Percentiles rank a stretch among this genome's conserved stretches.
These are phyloP conservation scores for Jaapia argillacea DNA, from an alignment of 768 basidiomycete genomes.

Conservation along the genomic window DNA sequence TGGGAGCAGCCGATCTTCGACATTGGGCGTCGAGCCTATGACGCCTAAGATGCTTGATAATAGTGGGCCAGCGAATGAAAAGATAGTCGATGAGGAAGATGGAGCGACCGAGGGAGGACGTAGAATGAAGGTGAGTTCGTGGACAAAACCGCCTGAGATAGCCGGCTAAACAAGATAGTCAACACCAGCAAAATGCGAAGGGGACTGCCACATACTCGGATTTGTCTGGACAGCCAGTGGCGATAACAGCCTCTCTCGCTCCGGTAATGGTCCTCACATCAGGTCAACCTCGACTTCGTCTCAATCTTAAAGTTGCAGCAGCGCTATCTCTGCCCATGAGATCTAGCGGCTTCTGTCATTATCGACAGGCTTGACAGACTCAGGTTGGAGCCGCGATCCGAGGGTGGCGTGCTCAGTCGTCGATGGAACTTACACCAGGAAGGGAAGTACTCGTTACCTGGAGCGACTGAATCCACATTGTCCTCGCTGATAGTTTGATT, in stretches of 20 bases:
- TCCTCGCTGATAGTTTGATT: conserved; percentile 24
- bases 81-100: conserved; percentile 77
- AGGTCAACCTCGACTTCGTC: conserved; percentile 38
- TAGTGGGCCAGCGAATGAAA: conserved; percentile 71
- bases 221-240: not conserved
- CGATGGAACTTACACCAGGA: conserved; percentile 39
- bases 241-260: not conserved
- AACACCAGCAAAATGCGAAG: not conserved
- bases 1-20: conserved; percentile 60
- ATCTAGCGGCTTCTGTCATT: conserved; percentile 24
- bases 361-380: conserved; percentile 24
- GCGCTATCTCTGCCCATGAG: conserved; percentile 26
- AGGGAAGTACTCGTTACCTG: conserved; percentile 59
- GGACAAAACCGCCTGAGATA: conserved; percentile 77
- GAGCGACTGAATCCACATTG: not conserved
- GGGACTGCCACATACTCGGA: no score
- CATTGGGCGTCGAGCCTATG: conserved; percentile 46
- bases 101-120: conserved; percentile 65
- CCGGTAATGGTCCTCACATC: conserved; percentile 34
- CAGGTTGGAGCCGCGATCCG: conserved; percentile 12
- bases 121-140: conserved; percentile 49
- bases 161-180: conserved; percentile 31
- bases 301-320: conserved; percentile 60
- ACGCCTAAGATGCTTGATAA: conserved; percentile 63
- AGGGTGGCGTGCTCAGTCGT: conserved; percentile 21